A percentile compares a stretch with the other conserved stretches of the same genome.
These are phyloP conservation scores for Comarum palustre DNA, from an alignment of 306 rosid species.

Conservation along the genomic window DNA sequence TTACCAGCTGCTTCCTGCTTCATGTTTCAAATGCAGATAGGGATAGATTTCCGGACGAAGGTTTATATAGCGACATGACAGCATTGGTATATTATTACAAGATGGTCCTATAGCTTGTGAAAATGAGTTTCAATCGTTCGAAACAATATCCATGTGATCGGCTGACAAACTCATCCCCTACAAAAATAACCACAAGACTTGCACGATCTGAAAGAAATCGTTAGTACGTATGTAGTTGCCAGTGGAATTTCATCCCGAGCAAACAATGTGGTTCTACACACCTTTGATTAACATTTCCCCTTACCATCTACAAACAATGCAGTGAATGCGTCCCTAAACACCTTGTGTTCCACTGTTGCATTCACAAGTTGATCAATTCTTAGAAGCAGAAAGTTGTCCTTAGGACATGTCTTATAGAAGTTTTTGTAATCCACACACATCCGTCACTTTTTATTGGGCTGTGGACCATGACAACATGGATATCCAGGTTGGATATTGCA, in stretches of 20 bases:
- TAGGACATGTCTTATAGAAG: too few relatives aligned
- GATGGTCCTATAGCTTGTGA: background rate
- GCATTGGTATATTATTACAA: background rate
- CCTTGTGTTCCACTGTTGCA: too few relatives aligned
- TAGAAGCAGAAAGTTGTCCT: too few relatives aligned
- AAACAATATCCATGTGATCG: background rate
- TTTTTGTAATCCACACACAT: too few relatives aligned
- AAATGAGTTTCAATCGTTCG: background rate
- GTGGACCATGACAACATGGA: too few relatives aligned
- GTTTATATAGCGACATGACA: background rate
- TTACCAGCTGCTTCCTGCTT: background rate
- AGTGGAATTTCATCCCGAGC: background rate
- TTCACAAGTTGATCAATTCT: too few relatives aligned
- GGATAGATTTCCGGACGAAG: background rate
- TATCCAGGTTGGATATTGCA: too few relatives aligned
- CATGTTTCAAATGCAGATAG: background rate
- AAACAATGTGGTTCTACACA: background rate
- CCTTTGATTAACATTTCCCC: background rate
- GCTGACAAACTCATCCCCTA: background rate
- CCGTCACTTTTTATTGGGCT: too few relatives aligned
- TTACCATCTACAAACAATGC: too few relatives aligned
- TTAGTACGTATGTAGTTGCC: background rate
- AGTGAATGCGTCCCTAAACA: too few relatives aligned
- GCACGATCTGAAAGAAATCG: background rate
- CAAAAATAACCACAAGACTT: background rate